Evolutionary conservation across 352 stramenopile genomes (phyloP).

Genomic region (Phytopythium kandeliae): DNA sequence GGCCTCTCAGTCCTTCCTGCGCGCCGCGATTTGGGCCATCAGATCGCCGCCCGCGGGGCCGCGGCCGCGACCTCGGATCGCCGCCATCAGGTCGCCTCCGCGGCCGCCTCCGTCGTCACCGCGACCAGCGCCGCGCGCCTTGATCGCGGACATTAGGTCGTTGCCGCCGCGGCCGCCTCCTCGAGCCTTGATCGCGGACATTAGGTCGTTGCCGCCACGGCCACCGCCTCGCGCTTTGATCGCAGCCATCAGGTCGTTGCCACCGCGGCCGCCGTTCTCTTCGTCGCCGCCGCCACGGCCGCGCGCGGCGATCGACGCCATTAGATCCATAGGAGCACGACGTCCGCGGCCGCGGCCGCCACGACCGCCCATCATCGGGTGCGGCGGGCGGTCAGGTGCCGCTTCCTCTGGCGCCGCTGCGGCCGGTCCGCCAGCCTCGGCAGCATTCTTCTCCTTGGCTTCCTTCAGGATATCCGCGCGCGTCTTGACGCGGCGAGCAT

Average conservation of each 20-base stretch:
- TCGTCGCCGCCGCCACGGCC: constrained; percentile 35
- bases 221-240: constrained; percentile 20
- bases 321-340: constrained; percentile 23
- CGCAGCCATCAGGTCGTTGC: constrained; percentile 41
- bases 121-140: constrained; percentile 32
- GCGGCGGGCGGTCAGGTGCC: constrained; percentile 24
- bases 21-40: constrained; percentile 48
- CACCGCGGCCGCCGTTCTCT: constrained; percentile 25
- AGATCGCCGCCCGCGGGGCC: constrained; percentile 33
- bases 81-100: constrained; percentile 44
- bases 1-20: constrained; percentile 49
- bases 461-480: constrained; percentile 79
- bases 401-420: constrained; percentile 15
- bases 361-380: constrained; percentile 43
- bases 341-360: constrained; percentile 22
- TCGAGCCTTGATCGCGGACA: constrained; percentile 57
- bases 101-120: constrained; percentile 14
- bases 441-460: constrained; percentile 82
- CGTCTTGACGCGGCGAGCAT: constrained; percentile 58
- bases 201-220: constrained; percentile 35
- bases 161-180: constrained; percentile 8
- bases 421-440: constrained; percentile 28
- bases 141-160: constrained; percentile 56
- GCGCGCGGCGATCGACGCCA: constrained; percentile 31
- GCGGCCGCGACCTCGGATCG: constrained; percentile 19